These are phyloP conservation scores for Alternaria conjuncta DNA, from an alignment of 2,329 filamentous ascomycete species.

Conservation along the genomic window DNA sequence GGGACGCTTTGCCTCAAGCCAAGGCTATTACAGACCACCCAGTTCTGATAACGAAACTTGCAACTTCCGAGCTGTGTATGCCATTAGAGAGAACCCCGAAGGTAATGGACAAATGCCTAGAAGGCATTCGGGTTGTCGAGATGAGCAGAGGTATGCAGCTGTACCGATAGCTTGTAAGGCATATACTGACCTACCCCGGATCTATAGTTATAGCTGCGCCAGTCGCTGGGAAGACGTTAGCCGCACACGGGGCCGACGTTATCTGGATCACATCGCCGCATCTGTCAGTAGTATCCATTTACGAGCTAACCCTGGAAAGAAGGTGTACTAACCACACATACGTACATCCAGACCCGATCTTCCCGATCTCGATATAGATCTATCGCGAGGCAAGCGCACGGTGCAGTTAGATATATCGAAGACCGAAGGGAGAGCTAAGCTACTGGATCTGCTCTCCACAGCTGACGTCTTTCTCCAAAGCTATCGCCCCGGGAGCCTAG, in stretches of 20 bases:
- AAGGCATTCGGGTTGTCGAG: constrained; percentile 51
- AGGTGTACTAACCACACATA: not conserved
- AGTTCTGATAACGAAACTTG: constrained; percentile 52
- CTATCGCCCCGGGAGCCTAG: constrained; percentile 58
- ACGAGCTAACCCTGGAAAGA: not conserved
- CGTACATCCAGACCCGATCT: constrained; percentile 48
- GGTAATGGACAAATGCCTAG: constrained; percentile 41
- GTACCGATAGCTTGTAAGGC: not conserved
- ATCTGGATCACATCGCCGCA: constrained; percentile 54
- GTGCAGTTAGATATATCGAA: constrained; percentile 57
- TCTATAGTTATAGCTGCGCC: constrained; percentile 53
- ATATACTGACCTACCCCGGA: not conserved
- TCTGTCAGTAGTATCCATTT: not conserved
- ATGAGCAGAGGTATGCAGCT: constrained; percentile 41
- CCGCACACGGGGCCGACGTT: constrained; percentile 56
- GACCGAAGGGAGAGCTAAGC: constrained; percentile 47
- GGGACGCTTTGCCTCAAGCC: constrained; percentile 60
- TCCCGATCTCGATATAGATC: constrained; percentile 49
- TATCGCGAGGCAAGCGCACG: constrained; percentile 58
- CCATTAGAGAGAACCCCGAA: not conserved
- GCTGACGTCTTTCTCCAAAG: constrained; percentile 63
- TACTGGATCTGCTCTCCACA: constrained; percentile 54
- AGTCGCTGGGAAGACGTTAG: constrained; percentile 51
- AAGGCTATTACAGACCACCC: constrained; percentile 55
- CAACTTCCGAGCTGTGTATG: constrained; percentile 16